Percentiles rank a stretch among this genome's conserved stretches.
Evolutionary conservation across 1,284 basidiomycete genomes (phyloP).

Genomic region (Naganishia cerealis): DNA sequence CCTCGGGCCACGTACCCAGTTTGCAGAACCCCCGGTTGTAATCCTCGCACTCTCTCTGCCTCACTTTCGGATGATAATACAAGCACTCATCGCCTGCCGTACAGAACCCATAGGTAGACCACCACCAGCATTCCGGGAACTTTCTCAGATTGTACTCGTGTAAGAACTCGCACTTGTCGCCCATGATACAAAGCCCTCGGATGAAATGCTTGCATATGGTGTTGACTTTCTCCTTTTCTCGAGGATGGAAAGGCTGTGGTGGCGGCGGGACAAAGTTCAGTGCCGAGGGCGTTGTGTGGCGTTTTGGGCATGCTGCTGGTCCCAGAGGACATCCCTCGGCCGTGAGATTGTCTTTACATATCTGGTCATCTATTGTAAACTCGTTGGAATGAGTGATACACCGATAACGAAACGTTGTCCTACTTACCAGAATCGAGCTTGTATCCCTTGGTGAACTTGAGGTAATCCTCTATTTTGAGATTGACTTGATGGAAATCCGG

Average conservation of each 20-base stretch:
- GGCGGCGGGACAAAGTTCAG: conserved; percentile 85
- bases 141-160: conserved; percentile 97
- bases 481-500: conserved; percentile 93
- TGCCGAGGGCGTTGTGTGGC: conserved; percentile 81
- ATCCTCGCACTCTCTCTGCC: conserved; percentile 89
- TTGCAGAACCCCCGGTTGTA: conserved; percentile 95
- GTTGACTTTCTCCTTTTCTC: conserved; percentile 77
- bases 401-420: not conserved
- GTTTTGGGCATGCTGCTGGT: conserved; percentile 78
- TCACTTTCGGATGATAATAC: conserved; percentile 94
- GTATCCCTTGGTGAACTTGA: conserved; percentile 79
- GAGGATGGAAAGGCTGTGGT: conserved; percentile 70
- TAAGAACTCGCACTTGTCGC: conserved; percentile 95
- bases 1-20: conserved; percentile 62
- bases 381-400: not conserved
- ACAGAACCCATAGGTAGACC: conserved; percentile 95
- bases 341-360: conserved; percentile 77
- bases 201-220: conserved; percentile 99
- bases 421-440: conserved; percentile 85
- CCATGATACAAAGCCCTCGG: conserved; percentile 96
- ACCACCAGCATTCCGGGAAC: conserved; percentile 99
- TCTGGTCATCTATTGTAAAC: conserved; percentile 74
- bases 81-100: conserved; percentile 97
- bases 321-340: conserved; percentile 83
- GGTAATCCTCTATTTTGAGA: conserved; percentile 75